Evolutionary conservation across 805 yeast species (phyloP).

Genomic region (Kazachstania kunashirensis): DNA sequence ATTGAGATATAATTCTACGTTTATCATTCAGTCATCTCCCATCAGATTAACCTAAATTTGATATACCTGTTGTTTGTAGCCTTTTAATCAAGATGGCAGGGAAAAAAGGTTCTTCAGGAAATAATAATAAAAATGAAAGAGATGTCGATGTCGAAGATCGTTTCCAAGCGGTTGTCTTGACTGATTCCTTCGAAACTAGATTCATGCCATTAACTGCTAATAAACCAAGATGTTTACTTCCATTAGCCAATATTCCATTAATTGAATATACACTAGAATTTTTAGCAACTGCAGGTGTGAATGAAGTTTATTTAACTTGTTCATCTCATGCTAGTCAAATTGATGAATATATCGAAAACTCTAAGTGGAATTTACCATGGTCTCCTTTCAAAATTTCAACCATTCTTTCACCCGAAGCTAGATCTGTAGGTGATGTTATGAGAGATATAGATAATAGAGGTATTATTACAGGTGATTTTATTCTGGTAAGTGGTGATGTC

Average conservation of each 20-base stretch:
- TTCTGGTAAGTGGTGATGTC: constrained; percentile 87
- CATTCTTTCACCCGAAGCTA: constrained; percentile 72
- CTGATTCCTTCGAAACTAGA: constrained; percentile 86
- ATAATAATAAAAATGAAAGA: constrained; percentile 22
- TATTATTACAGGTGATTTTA: constrained; percentile 78
- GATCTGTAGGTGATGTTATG: constrained; percentile 96
- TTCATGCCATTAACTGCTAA: constrained; percentile 86
- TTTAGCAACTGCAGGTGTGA: constrained; percentile 80
- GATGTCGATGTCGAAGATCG: constrained; percentile 60
- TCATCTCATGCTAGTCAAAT: constrained; percentile 85
- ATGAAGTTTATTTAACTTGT: constrained; percentile 84
- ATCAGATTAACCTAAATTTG: too few species aligned
- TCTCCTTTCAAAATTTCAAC: constrained; percentile 78
- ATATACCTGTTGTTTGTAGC: too few species aligned
- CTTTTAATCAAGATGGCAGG: constrained; percentile 19
- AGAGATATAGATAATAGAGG: constrained; percentile 90
- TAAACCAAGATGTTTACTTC: constrained; percentile 83
- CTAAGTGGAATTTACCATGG: constrained; percentile 58
- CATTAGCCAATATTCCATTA: constrained; percentile 86
- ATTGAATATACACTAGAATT: constrained; percentile 93
- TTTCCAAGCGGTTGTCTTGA: constrained; percentile 87
- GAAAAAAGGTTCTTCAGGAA: constrained; percentile 12
- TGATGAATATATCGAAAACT: constrained; percentile 64
- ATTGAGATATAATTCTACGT: too few species aligned
- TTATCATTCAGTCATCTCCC: too few species aligned